phyloP scores from a whole-genome alignment of 768 basidiomycete species.

The Boletus patriciae region DNA sequence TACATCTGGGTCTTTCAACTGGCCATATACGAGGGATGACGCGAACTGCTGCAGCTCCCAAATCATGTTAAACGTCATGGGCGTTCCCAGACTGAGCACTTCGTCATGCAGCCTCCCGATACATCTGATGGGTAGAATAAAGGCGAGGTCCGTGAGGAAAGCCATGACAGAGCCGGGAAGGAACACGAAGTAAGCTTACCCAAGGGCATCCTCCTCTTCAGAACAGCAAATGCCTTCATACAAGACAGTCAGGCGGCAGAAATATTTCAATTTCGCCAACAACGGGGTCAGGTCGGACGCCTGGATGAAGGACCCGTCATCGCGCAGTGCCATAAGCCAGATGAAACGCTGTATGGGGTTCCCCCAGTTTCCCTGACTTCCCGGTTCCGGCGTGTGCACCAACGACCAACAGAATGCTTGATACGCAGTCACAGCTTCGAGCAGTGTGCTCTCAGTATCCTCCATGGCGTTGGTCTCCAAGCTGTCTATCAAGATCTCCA shows the following conservation, averaged over 20 bases:
- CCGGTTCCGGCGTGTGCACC: not conserved
- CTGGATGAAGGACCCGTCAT: conserved; percentile 1
- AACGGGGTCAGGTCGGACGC: not conserved
- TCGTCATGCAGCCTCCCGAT: too few relatives aligned
- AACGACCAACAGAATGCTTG: not conserved
- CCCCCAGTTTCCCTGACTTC: not conserved
- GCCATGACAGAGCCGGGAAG: too few relatives aligned
- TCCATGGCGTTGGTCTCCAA: not conserved
- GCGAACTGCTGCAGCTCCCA: too few relatives aligned
- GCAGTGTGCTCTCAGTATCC: not conserved
- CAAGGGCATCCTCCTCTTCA: too few relatives aligned
- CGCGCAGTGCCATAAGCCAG: not conserved
- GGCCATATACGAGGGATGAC: too few relatives aligned
- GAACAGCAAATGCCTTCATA: not conserved
- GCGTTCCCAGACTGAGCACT: too few relatives aligned
- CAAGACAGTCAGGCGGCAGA: not conserved
- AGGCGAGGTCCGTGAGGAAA: too few relatives aligned
- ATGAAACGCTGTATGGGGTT: not conserved
- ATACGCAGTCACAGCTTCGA: not conserved
- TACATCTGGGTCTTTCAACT: too few relatives aligned
- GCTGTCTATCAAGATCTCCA: not conserved
- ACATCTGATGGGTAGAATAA: too few relatives aligned
- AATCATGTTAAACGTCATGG: too few relatives aligned
- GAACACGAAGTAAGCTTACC: too few relatives aligned
- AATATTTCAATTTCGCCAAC: conserved; percentile 5